Conservation (phyloP, 371 early-diverging fungal species). For the Mucor racemosus region DNA sequence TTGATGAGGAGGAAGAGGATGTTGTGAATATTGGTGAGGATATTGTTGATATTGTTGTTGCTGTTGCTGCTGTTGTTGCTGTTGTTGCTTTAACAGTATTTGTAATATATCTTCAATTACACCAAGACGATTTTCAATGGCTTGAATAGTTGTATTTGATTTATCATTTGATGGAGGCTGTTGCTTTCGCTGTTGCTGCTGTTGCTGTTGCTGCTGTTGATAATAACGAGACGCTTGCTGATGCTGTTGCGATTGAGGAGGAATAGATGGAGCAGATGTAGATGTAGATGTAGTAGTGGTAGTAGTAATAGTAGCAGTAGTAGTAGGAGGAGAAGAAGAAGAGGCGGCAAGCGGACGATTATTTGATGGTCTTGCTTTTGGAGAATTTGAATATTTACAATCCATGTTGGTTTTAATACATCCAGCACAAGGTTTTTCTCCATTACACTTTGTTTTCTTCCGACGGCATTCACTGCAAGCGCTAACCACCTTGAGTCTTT, state of each 20-base stretch:
- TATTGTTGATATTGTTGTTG: slow-evolving; percentile 1
- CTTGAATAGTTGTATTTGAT: slow-evolving; percentile 29
- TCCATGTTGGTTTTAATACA: slow-evolving; percentile 46
- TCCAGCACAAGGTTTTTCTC: slow-evolving; percentile 59
- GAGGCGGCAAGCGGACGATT: slow-evolving; percentile 15
- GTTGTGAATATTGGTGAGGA: slow-evolving; percentile 2
- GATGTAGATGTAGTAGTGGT: too few relatives aligned
- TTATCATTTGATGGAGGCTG: slow-evolving; percentile 4
- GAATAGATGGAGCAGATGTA: not conserved
- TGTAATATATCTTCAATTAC: slow-evolving; percentile 49
- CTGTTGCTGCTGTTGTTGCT: not conserved
- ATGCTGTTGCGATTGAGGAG: not conserved
- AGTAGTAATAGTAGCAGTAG: not conserved
- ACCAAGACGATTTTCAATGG: slow-evolving; percentile 46
- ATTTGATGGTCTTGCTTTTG: slow-evolving; percentile 26
- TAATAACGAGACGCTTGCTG: not conserved
- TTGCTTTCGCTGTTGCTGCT: slow-evolving; percentile 6
- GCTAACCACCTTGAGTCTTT: slow-evolving; percentile 62
- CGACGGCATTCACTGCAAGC: slow-evolving; percentile 66
- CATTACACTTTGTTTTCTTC: slow-evolving; percentile 69
- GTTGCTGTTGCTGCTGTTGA: not conserved
- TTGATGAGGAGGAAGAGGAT: not conserved
- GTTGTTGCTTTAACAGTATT: slow-evolving; percentile 28
- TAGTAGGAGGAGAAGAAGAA: not conserved
- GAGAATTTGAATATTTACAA: slow-evolving; percentile 43